Base-by-base conservation (phyloP, 768 basidiomycete genomes). In the Amylocystis lapponica region DNA sequence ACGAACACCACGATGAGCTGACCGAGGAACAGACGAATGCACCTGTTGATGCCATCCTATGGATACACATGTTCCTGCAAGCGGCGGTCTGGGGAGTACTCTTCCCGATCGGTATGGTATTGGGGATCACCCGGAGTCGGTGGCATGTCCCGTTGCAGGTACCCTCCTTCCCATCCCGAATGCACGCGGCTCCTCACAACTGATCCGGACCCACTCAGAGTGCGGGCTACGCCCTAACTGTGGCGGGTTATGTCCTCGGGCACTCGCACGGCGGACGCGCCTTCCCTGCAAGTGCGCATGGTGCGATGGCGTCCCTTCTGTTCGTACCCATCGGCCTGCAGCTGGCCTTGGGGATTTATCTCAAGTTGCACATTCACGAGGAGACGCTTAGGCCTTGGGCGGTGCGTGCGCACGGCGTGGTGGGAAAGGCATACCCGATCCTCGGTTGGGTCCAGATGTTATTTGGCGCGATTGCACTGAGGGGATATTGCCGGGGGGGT, bases 141-240 rank as follows among this genome's bases (percentile, higher is more conserved):
- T 94, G 86, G 82, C 93, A 96, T 61, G 90, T 93, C 33, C 92
- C 93, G 5, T 60, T 92, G 4, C 93, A 95, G 66, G 86, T 83
- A 38, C 29, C 71, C 55, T 33, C 11, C 14, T 8, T 14, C 22
- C 16, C 25, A 3, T 13, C 10, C 5, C 10, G 5, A 16, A 22
- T 11, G 10, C 4, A 27, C n/a, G 13, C 4, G 2, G 16, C 14
- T 27, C 1, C 21, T 4, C 8, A 13, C n/a, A 10, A 37, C n/a
- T n/a, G n/a, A n/a, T n/a, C n/a, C n/a, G n/a, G 16, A 30, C 22
- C 27, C 16, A 7, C n/a, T 21, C 41, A 89, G 85, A 72, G 72
- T 43, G 67, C 75, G 6, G 87, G 81, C 2, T 78, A 87, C 47
- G 74, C 74, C 1, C 64, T 95, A 36, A 86, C 86, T 3, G 63